phyloP scores from a whole-genome alignment of 805 yeast species.

The Schizosaccharomyces japonicus region DNA sequence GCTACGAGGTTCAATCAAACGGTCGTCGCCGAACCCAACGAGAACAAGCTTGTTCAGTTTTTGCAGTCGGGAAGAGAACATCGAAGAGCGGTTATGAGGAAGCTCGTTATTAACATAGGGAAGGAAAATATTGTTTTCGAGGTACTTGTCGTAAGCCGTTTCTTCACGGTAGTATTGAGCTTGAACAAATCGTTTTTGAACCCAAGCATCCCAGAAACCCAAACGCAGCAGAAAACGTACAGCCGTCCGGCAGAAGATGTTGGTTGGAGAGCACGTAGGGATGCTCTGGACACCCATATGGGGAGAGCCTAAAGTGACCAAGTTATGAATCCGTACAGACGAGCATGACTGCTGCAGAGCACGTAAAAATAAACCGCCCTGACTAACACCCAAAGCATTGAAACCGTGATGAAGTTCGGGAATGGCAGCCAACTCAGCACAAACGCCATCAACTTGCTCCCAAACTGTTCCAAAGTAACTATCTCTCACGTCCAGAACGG shows the following conservation, averaged over 20 bases:
- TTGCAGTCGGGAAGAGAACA: constrained; percentile 24
- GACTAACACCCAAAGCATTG: constrained; percentile 58
- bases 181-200: constrained; percentile 36
- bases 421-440: constrained; percentile 26
- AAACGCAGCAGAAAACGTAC: background rate
- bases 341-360: constrained; percentile 40
- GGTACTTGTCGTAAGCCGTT: constrained; percentile 27
- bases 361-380: constrained; percentile 62
- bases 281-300: constrained; percentile 52
- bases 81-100: constrained; percentile 6
- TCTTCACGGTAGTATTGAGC: constrained; percentile 57
- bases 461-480: background rate
- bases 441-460: constrained; percentile 23
- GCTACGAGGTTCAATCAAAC: constrained; percentile 49
- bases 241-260: background rate
- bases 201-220: constrained; percentile 11
- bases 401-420: constrained; percentile 31
- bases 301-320: constrained; percentile 61
- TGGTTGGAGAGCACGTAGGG: constrained; percentile 25
- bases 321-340: constrained; percentile 21
- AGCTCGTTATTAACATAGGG: constrained; percentile 48
- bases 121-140: constrained; percentile 32
- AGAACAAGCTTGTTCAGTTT: constrained; percentile 31
- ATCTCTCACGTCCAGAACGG: background rate
- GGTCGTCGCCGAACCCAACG: constrained; percentile 35